Evolutionary conservation across 306 rosid genomes (phyloP).

Genomic region (Citrullus mucosospermus): DNA sequence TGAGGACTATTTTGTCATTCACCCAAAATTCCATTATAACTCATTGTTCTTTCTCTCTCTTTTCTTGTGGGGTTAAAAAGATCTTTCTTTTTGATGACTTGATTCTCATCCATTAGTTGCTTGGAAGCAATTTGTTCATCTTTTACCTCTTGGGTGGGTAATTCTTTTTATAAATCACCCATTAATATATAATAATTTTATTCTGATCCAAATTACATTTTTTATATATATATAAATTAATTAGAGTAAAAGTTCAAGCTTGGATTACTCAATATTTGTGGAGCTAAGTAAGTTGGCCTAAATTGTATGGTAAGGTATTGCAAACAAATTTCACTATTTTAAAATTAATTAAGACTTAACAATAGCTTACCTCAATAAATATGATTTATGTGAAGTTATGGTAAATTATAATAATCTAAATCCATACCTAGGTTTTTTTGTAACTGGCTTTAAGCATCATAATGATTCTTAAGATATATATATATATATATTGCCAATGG

Average conservation of each 20-base stretch:
- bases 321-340: no score
- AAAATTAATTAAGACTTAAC: not conserved
- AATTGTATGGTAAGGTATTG: no score
- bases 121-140: not conserved
- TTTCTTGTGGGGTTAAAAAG: not conserved
- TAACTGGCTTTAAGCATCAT: no score
- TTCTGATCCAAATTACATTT: not conserved
- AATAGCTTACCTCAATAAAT: no score
- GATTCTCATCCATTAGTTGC: not conserved
- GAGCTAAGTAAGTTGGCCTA: no score
- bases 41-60: slow-evolving; percentile 4
- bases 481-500: no score
- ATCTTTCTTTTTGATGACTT: not conserved
- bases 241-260: not conserved
- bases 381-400: no score
- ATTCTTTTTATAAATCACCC: not conserved
- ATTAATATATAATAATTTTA: not conserved
- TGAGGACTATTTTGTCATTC: slow-evolving; percentile 59
- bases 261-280: no score
- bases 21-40: slow-evolving; percentile 22
- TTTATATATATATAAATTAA: no score
- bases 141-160: not conserved
- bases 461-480: no score
- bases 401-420: no score
- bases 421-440: no score